A percentile compares a stretch with the other conserved stretches of the same genome.
Evolutionary conservation across 2,329 filamentous ascomycete species (phyloP).

Genomic region (Zymoseptoria pseudotritici): DNA sequence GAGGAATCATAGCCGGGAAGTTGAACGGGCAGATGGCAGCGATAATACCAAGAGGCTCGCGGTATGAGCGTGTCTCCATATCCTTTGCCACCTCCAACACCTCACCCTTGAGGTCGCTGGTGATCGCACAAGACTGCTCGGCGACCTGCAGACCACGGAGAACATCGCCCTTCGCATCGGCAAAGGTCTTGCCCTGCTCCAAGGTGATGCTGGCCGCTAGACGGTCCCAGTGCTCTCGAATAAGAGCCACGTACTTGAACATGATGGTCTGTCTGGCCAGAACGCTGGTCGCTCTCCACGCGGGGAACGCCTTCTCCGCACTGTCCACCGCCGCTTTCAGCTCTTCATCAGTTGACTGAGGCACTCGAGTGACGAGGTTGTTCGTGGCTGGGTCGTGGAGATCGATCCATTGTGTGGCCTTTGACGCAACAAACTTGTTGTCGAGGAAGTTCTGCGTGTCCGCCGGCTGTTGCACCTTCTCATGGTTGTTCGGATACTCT

Average conservation of each 20-base stretch:
- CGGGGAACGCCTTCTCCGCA: constrained; percentile 66
- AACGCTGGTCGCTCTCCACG: constrained; percentile 65
- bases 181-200: constrained; percentile 84
- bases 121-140: constrained; percentile 72
- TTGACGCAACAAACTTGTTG: constrained; percentile 66
- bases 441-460: constrained; percentile 77
- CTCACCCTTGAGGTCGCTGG: constrained; percentile 75
- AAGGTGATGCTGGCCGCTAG: constrained; percentile 79
- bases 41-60: constrained; percentile 72
- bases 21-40: constrained; percentile 86
- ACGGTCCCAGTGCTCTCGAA: constrained; percentile 78
- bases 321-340: constrained; percentile 67
- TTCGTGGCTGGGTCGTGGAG: constrained; percentile 78
- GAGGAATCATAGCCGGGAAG: constrained; percentile 85
- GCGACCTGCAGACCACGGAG: constrained; percentile 77
- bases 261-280: constrained; percentile 74
- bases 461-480: constrained; percentile 57
- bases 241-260: constrained; percentile 75
- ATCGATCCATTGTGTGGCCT: constrained; percentile 66
- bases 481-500: constrained; percentile 63
- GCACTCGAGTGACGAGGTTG: constrained; percentile 74
- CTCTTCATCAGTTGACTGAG: constrained; percentile 72
- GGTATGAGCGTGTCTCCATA: constrained; percentile 80
- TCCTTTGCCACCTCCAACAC: constrained; percentile 80
- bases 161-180: constrained; percentile 74